phyloP scores from a whole-genome alignment of 345 rosid species.

The Lagerstroemia speciosa region DNA sequence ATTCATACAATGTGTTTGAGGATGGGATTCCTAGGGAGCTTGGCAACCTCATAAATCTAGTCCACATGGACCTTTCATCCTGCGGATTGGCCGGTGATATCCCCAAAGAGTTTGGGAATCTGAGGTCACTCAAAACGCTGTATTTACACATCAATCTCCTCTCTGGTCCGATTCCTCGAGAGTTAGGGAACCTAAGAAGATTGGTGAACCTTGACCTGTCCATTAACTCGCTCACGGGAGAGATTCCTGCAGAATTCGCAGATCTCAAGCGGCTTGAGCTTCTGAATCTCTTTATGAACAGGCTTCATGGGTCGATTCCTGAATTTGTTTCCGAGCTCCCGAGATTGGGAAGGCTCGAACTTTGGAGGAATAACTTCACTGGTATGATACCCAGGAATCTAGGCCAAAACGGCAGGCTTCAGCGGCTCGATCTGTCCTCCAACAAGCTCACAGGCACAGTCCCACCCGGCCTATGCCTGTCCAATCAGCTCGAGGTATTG shows the following conservation, averaged over 20 bases:
- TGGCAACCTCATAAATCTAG: constrained; percentile 41
- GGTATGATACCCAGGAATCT: constrained; percentile 51
- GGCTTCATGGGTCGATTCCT: constrained; percentile 55
- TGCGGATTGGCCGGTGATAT: constrained; percentile 45
- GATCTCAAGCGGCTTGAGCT: constrained; percentile 39
- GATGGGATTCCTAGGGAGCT: constrained; percentile 52
- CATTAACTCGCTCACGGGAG: constrained; percentile 45
- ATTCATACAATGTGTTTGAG: constrained; percentile 46
- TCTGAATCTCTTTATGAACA: constrained; percentile 50
- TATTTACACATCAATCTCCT: constrained; percentile 45
- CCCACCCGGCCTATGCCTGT: constrained; percentile 39
- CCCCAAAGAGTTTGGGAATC: constrained; percentile 46
- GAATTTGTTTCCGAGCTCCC: constrained; percentile 40
- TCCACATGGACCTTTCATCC: constrained; percentile 45
- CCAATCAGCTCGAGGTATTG: constrained; percentile 32
- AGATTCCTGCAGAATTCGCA: constrained; percentile 38
- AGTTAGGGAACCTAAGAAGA: constrained; percentile 47
- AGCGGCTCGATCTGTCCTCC: constrained; percentile 49
- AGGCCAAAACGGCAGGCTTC: constrained; percentile 44
- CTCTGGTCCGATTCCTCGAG: constrained; percentile 36
- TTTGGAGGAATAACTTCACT: constrained; percentile 65
- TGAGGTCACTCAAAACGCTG: constrained; percentile 41
- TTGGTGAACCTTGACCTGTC: constrained; percentile 54
- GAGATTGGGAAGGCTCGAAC: constrained; percentile 32
- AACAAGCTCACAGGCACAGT: constrained; percentile 63